Evolutionary conservation across 2,329 filamentous ascomycete species (phyloP).

Genomic region (Colletotrichum agaves): DNA sequence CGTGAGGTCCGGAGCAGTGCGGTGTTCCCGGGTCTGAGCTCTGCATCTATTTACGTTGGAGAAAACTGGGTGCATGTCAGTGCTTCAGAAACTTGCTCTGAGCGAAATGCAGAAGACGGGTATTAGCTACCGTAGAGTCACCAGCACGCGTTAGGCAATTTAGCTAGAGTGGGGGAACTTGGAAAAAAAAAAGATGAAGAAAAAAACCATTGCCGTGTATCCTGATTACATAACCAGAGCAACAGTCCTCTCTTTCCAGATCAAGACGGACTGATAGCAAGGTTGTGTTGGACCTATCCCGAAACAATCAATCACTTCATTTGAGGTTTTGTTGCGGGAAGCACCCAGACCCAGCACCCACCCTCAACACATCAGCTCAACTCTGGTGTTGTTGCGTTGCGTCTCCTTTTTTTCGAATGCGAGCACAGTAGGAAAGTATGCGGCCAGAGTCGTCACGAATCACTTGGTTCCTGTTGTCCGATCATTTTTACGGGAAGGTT

Average conservation of each 20-base stretch:
- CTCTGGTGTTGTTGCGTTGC: neutral
- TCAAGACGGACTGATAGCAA: neutral
- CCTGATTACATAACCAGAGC: neutral
- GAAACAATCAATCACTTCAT: conserved; percentile 9
- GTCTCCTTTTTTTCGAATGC: conserved; percentile 7
- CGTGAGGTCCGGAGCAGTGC: neutral
- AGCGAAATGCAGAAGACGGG: too few relatives aligned
- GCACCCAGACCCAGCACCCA: neutral
- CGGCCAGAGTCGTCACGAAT: too few relatives aligned
- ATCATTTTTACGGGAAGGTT: conserved; percentile 19
- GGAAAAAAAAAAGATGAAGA: too few relatives aligned
- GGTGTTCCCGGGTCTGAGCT: conserved; percentile 8
- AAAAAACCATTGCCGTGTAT: neutral
- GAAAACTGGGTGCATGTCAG: neutral
- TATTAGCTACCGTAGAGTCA: too few relatives aligned
- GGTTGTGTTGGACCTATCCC: neutral
- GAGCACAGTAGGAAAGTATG: conserved; percentile 16
- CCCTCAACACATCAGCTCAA: neutral
- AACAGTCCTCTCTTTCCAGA: neutral
- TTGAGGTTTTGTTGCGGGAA: neutral
- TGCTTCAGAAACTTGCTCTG: neutral
- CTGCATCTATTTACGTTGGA: neutral
- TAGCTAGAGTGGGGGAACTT: too few relatives aligned
- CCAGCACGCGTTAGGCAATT: too few relatives aligned
- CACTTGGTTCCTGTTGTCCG: conserved; percentile 10